Evolutionary conservation across 139 green algal species (phyloP).

Genomic region (Chara braunii): DNA sequence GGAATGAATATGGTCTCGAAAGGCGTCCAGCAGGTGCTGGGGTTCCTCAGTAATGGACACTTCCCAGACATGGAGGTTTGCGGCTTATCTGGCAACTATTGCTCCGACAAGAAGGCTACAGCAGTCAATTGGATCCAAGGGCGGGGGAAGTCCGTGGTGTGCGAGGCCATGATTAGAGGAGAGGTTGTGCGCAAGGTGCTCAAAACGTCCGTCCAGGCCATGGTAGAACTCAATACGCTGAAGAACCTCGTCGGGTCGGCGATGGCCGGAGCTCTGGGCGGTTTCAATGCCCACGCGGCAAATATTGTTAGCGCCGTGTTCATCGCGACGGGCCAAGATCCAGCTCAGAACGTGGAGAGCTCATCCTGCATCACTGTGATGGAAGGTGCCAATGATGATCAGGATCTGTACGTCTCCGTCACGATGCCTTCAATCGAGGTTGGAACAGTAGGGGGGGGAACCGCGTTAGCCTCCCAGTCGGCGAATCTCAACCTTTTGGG

Average conservation of each 20-base stretch:
- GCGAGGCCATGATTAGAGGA: conserved; percentile 24
- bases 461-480: conserved; percentile 17
- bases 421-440: conserved; percentile 39
- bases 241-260: conserved; percentile 41
- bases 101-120: conserved; percentile 40
- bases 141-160: conserved; percentile 41
- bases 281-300: conserved; percentile 39
- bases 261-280: conserved; percentile 29
- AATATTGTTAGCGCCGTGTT: conserved; percentile 41
- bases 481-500: conserved; percentile 29
- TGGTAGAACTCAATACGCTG: conserved; percentile 32
- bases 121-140: conserved; percentile 42
- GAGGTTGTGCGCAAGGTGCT: conserved; percentile 21
- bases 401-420: conserved; percentile 32
- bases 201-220: conserved; percentile 23
- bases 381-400: conserved; percentile 15
- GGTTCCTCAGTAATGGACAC: not conserved
- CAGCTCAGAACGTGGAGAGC: conserved; percentile 40
- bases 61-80: conserved; percentile 38
- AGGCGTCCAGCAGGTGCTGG: conserved; percentile 19
- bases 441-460: conserved; percentile 33
- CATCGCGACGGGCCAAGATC: conserved; percentile 37
- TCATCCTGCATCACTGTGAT: conserved; percentile 38
- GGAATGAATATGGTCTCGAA: conserved; percentile 48
- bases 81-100: conserved; percentile 40